A percentile compares a stretch with the other conserved stretches of the same genome.
Evolutionary conservation across 306 rosid genomes (phyloP).

Genomic region (Dalbergia oliveri): DNA sequence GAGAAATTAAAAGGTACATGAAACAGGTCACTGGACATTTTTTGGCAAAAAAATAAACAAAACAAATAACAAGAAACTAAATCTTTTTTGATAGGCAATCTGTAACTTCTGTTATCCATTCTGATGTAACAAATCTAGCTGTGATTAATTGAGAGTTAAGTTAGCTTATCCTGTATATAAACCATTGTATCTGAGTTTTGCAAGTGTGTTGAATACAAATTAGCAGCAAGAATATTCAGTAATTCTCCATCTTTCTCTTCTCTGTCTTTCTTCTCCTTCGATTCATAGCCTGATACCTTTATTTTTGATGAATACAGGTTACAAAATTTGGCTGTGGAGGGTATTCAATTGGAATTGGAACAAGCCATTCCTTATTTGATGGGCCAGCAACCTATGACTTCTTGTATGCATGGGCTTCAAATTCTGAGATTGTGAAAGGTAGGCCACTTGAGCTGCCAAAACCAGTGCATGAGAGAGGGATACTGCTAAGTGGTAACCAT

Average conservation of each 20-base stretch:
- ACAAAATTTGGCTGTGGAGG: constrained; percentile 90
- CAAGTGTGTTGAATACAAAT: too few relatives aligned
- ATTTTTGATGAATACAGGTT: constrained; percentile 53
- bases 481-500: constrained; percentile 33
- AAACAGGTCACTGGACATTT: background rate
- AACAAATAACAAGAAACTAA: background rate
- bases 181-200: too few relatives aligned
- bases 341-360: constrained; percentile 73
- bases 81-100: too few relatives aligned
- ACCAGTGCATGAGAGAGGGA: constrained; percentile 77
- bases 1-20: background rate
- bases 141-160: too few relatives aligned
- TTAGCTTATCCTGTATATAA: too few relatives aligned
- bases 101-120: too few relatives aligned
- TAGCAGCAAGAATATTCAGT: too few relatives aligned
- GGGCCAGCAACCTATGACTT: constrained; percentile 79
- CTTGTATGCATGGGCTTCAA: constrained; percentile 76
- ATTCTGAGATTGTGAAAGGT: constrained; percentile 54
- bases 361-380: constrained; percentile 79
- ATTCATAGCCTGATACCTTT: too few relatives aligned
- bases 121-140: too few relatives aligned
- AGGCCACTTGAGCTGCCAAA: constrained; percentile 42
- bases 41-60: too few relatives aligned
- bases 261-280: too few relatives aligned
- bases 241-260: too few relatives aligned